Percentiles rank a stretch among this genome's conserved stretches.
Conservation (phyloP, 495 filamentous ascomycete species). For the Aspergillus biplanus region DNA sequence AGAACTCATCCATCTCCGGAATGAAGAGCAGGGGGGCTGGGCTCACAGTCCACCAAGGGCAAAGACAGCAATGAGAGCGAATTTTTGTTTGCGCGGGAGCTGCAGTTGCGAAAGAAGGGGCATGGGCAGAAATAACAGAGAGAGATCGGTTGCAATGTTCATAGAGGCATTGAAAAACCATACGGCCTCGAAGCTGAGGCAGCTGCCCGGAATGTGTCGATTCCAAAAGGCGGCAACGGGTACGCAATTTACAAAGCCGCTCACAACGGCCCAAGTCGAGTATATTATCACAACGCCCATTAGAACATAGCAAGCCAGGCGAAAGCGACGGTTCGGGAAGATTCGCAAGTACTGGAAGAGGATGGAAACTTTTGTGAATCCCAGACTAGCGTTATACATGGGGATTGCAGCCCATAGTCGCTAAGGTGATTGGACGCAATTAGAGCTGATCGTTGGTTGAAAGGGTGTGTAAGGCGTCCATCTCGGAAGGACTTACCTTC, state of each 20-base stretch:
- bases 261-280: conserved; percentile 43
- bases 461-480: background rate
- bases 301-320: conserved; percentile 35
- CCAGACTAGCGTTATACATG: conserved; percentile 46
- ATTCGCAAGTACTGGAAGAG: conserved; percentile 54
- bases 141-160: conserved; percentile 58
- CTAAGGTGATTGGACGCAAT: conserved; percentile 18
- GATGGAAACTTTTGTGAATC: conserved; percentile 51
- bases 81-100: conserved; percentile 54
- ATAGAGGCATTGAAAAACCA: conserved; percentile 59
- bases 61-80: conserved; percentile 57
- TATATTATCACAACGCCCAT: conserved; percentile 41
- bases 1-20: conserved; percentile 64
- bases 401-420: conserved; percentile 45
- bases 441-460: background rate
- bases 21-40: conserved; percentile 63
- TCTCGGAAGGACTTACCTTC: conserved; percentile 28
- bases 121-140: conserved; percentile 60
- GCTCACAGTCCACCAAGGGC: conserved; percentile 55
- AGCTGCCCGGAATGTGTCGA: conserved; percentile 50
- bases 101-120: conserved; percentile 55
- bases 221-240: conserved; percentile 60
- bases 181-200: conserved; percentile 51
- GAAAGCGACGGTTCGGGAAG: conserved; percentile 42
- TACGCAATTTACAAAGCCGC: conserved; percentile 55